A percentile compares a stretch with the other conserved stretches of the same genome.
Evolutionary conservation across 257 asterid species (phyloP).

Genomic region (Perilla frutescens): DNA sequence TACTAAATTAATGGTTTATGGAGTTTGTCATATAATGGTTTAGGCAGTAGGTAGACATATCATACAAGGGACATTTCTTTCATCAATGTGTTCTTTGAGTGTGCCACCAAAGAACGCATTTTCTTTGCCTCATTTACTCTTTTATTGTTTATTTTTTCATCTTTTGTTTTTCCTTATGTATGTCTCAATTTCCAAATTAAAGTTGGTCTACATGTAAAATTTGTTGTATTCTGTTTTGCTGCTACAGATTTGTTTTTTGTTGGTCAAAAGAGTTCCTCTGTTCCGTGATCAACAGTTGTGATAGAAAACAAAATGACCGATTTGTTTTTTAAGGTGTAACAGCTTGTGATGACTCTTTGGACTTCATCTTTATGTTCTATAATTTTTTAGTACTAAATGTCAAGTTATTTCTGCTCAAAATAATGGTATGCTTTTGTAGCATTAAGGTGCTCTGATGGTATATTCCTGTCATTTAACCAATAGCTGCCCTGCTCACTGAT

Average conservation of each 20-base stretch:
- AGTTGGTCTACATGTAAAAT: not conserved
- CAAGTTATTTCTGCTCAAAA: not conserved
- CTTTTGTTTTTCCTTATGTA: not conserved
- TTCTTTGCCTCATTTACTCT: not conserved
- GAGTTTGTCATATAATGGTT: conserved; percentile 10
- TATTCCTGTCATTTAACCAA: conserved; percentile 28
- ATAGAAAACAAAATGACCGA: conserved; percentile 9
- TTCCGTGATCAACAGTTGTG: conserved; percentile 14
- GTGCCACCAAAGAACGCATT: not conserved
- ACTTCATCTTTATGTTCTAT: conserved; percentile 1
- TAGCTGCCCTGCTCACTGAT: conserved; percentile 36
- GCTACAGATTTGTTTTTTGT: conserved; percentile 1
- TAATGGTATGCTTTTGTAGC: not conserved
- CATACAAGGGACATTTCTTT: not conserved
- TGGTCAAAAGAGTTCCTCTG: conserved; percentile 10
- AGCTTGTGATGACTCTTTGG: conserved; percentile 15
- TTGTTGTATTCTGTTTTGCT: conserved; percentile 4
- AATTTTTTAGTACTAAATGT: not conserved
- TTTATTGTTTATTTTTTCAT: not conserved
- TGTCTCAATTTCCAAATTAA: conserved; percentile 1
- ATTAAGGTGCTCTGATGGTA: conserved; percentile 25
- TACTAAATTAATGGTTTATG: not conserved
- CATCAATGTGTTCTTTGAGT: conserved; percentile 14
- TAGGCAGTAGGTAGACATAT: conserved; percentile 24
- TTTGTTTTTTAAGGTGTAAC: conserved; percentile 16